These are phyloP conservation scores for Chlamydomonas eustigma DNA, from an alignment of 139 green algal species.

Conservation along the genomic window DNA sequence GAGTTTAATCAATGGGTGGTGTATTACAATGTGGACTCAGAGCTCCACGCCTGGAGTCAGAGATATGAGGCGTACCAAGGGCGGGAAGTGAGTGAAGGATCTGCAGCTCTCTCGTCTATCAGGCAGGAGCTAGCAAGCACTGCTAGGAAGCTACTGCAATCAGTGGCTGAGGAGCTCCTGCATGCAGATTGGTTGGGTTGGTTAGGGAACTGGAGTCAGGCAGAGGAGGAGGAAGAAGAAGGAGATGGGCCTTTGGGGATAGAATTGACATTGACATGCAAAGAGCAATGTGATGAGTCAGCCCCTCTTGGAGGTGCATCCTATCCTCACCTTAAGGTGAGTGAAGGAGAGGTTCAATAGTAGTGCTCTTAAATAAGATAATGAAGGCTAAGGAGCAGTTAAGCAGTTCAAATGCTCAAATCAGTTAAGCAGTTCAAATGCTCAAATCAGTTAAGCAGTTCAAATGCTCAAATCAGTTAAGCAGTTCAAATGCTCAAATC, in stretches of 20 bases:
- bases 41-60: background rate
- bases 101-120: background rate
- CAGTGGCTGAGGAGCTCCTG: slow-evolving; percentile 5
- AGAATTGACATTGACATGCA: background rate
- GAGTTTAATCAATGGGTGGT: background rate
- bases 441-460: too few relatives aligned
- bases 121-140: background rate
- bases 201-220: background rate
- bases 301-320: background rate
- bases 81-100: background rate
- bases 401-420: too few relatives aligned
- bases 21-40: background rate
- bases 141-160: background rate
- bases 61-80: slow-evolving; percentile 1
- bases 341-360: too few relatives aligned
- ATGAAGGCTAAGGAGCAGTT: too few relatives aligned
- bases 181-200: background rate
- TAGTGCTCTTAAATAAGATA: too few relatives aligned
- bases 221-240: background rate
- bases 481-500: too few relatives aligned
- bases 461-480: too few relatives aligned
- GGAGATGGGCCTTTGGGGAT: background rate
- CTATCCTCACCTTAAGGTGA: background rate
- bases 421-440: too few relatives aligned
- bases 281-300: background rate